These are phyloP conservation scores for Pseudocercospora crystallina DNA, from an alignment of 2,329 filamentous ascomycete species.

Conservation along the genomic window DNA sequence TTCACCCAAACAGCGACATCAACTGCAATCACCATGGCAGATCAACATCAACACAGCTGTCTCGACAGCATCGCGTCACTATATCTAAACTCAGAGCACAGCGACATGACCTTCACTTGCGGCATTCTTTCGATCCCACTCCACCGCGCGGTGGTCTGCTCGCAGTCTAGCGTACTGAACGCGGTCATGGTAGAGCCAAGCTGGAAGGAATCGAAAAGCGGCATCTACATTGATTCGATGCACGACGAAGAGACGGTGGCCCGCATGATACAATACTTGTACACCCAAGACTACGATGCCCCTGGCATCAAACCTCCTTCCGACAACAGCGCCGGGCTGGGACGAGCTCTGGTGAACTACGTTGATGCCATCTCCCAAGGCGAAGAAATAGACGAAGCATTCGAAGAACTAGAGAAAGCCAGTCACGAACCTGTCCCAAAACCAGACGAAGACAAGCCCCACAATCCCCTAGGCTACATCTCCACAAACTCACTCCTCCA, in stretches of 20 bases:
- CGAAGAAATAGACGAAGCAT: not conserved
- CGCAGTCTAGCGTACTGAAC: not conserved
- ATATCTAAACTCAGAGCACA: no score
- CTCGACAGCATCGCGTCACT: no score
- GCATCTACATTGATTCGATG: not conserved
- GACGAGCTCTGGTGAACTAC: no score
- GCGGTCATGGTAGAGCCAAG: not conserved
- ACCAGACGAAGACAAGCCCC: no score
- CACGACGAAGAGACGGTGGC: constrained; percentile 2
- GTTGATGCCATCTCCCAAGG: no score
- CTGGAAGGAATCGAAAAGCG: not conserved
- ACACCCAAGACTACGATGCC: constrained; percentile 1
- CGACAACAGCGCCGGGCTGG: no score
- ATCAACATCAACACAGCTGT: no score
- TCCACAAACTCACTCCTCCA: not conserved
- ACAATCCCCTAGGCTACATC: not conserved
- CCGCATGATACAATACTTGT: constrained; percentile 7
- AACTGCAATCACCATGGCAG: no score
- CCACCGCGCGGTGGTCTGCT: constrained; percentile 2
- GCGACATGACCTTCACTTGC: constrained; percentile 6
- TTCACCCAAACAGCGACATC: no score
- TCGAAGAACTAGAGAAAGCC: not conserved
- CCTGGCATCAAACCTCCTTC: not conserved
- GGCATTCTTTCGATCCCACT: not conserved
- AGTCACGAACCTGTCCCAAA: no score